These are phyloP conservation scores for Aspergillus awamori DNA, from an alignment of 2,329 filamentous ascomycete species.

Conservation along the genomic window DNA sequence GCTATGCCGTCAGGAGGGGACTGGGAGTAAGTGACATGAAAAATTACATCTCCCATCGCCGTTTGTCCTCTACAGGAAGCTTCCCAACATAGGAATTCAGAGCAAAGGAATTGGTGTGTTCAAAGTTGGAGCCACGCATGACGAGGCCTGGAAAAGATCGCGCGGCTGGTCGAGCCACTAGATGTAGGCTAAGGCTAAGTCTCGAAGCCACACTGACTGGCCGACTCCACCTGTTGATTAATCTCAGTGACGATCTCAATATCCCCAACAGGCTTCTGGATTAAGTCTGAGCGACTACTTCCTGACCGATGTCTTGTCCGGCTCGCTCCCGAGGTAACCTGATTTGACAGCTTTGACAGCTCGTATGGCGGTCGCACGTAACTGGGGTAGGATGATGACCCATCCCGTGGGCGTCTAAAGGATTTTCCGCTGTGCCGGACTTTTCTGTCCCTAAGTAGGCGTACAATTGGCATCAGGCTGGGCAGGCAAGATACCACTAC, in stretches of 20 bases:
- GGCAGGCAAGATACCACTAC: conserved; percentile 4
- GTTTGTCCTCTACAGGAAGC: too few species aligned
- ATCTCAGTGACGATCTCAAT: conserved; percentile 4
- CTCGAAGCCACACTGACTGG: not conserved
- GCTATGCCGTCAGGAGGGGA: too few species aligned
- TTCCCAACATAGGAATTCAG: too few species aligned
- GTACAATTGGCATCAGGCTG: conserved; percentile 3
- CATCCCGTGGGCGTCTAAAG: too few species aligned
- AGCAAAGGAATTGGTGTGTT: too few species aligned
- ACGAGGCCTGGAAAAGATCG: too few species aligned
- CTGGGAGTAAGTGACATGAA: too few species aligned
- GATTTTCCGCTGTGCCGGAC: not conserved
- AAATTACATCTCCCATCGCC: too few species aligned
- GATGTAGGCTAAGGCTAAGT: not conserved
- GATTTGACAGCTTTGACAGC: not conserved
- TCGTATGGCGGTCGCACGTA: not conserved
- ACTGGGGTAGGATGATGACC: not conserved
- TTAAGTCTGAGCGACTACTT: not conserved
- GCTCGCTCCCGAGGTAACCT: not conserved
- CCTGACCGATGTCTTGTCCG: not conserved
- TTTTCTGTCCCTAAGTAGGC: not conserved
- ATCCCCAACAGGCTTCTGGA: not conserved
- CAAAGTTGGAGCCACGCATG: too few species aligned
- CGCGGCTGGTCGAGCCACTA: not conserved
- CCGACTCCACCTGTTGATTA: not conserved